Percentiles rank a stretch among this genome's conserved stretches.
phyloP scores from a whole-genome alignment of 495 filamentous ascomycete species.

The Thermothielavioides terrestris region DNA sequence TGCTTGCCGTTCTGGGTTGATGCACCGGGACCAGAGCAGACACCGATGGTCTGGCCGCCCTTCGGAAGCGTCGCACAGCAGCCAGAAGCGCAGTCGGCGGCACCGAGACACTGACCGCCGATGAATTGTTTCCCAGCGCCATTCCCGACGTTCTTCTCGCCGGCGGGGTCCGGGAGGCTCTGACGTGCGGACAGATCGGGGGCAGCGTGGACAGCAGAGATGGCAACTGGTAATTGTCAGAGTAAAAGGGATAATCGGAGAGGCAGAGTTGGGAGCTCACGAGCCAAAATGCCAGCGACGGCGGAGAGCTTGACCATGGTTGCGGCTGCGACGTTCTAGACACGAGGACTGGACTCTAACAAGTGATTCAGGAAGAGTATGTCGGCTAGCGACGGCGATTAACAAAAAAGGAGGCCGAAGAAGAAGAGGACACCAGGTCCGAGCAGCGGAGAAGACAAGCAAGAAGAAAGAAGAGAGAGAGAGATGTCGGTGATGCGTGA shows the following conservation, averaged over 20 bases:
- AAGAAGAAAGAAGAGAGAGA: not conserved
- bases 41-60: conserved; percentile 24
- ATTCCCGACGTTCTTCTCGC: conserved; percentile 34
- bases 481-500: not conserved
- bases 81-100: conserved; percentile 32
- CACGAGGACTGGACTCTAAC: no score
- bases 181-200: conserved; percentile 44
- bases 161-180: conserved; percentile 21
- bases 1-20: conserved; percentile 25
- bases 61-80: conserved; percentile 30
- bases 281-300: conserved; percentile 14
- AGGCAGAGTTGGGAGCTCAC: conserved; percentile 1
- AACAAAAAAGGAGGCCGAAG: not conserved
- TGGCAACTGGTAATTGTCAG: conserved; percentile 28
- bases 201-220: conserved; percentile 47
- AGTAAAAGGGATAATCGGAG: not conserved
- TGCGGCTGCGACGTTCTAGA: not conserved
- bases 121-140: conserved; percentile 36
- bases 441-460: not conserved
- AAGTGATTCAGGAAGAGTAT: not conserved
- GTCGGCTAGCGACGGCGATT: conserved; percentile 9
- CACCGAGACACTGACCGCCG: conserved; percentile 34
- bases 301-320: conserved; percentile 21
- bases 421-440: not conserved
- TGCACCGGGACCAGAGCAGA: conserved; percentile 27